phyloP scores from a whole-genome alignment of 768 basidiomycete genomes.

The Russula compacta region DNA sequence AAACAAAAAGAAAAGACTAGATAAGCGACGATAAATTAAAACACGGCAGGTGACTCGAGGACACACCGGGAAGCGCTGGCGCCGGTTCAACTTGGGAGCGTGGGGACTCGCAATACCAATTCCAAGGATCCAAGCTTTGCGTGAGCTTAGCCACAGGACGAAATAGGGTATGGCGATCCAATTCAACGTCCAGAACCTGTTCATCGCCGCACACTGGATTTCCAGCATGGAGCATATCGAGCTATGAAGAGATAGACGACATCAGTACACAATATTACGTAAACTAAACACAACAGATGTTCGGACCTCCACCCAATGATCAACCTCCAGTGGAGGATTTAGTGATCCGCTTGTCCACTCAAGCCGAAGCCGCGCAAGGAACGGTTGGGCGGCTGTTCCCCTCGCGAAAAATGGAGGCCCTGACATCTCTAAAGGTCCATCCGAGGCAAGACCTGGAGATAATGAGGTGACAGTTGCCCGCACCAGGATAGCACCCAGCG shows the following conservation, averaged over 20 bases:
- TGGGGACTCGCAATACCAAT: not conserved
- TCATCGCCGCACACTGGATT: slow-evolving; percentile 37
- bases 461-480: slow-evolving; percentile 30
- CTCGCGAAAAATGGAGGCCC: slow-evolving; percentile 30
- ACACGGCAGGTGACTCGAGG: not conserved
- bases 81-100: not conserved
- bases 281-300: no score
- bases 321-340: slow-evolving; percentile 35
- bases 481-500: slow-evolving; percentile 28
- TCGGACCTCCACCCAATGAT: slow-evolving; percentile 46
- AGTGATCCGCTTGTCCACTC: slow-evolving; percentile 34
- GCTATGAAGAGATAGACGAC: slow-evolving; percentile 22
- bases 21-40: slow-evolving; percentile 1
- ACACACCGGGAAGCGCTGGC: not conserved
- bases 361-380: slow-evolving; percentile 31
- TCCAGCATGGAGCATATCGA: slow-evolving; percentile 33
- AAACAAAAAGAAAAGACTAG: not conserved
- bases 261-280: not conserved
- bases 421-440: slow-evolving; percentile 27
- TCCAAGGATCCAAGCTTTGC: slow-evolving; percentile 13
- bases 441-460: slow-evolving; percentile 28
- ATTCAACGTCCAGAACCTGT: slow-evolving; percentile 42
- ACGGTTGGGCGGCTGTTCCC: slow-evolving; percentile 12
- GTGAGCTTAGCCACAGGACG: slow-evolving; percentile 24
- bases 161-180: slow-evolving; percentile 35